These are phyloP conservation scores for Kodamaea kakaduensis DNA, from an alignment of 805 yeast genomes.

Conservation along the genomic window DNA sequence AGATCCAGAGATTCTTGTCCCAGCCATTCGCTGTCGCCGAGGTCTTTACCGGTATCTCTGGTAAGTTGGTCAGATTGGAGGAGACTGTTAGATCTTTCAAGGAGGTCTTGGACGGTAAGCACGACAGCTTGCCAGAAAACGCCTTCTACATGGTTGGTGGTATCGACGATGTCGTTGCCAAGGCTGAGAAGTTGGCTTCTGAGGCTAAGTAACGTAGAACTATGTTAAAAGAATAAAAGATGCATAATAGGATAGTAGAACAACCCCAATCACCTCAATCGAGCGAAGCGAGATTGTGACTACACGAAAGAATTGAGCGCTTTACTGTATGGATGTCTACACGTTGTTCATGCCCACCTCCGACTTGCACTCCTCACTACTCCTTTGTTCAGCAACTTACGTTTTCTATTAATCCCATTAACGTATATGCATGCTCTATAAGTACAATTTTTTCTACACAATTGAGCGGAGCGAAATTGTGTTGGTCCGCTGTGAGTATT, in stretches of 20 bases:
- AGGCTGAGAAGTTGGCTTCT: constrained; percentile 98
- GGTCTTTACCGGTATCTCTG: constrained; percentile 99
- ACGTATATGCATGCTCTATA: too few relatives aligned
- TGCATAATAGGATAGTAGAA: constrained; percentile 7
- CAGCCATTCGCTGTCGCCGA: constrained; percentile 99
- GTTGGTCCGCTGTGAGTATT: too few relatives aligned
- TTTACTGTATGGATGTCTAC: too few relatives aligned
- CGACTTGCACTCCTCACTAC: too few relatives aligned
- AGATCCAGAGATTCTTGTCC: constrained; percentile 99
- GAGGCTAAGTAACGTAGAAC: constrained; percentile 58
- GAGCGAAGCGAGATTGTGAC: too few relatives aligned
- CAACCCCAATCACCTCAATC: too few relatives aligned
- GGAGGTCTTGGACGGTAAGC: constrained; percentile 97
- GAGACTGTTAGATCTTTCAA: constrained; percentile 93
- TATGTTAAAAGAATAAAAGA: constrained; percentile 8
- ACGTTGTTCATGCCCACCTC: too few relatives aligned
- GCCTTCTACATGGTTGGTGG: constrained; percentile 99
- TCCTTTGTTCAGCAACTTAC: too few relatives aligned
- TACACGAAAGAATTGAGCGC: too few relatives aligned
- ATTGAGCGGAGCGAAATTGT: too few relatives aligned
- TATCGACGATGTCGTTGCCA: constrained; percentile 96
- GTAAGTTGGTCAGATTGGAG: constrained; percentile 94
- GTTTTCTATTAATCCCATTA: too few relatives aligned
- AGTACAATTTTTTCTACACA: too few relatives aligned
- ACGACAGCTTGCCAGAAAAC: constrained; percentile 97